Evolutionary conservation across 768 basidiomycete genomes (phyloP).

Genomic region (Mycena haematopus): DNA sequence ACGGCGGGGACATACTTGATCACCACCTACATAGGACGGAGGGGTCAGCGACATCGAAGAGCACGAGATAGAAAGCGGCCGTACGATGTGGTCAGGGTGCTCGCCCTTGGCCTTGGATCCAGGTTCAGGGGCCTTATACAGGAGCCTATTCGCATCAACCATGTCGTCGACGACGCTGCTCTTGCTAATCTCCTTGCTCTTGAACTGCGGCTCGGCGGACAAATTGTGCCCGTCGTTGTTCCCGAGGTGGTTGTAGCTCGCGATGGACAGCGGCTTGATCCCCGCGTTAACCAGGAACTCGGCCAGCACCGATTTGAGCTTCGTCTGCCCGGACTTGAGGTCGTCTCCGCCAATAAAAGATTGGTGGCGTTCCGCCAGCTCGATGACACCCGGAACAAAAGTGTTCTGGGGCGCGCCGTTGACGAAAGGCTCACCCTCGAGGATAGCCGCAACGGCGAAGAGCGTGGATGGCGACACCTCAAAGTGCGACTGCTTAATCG

Average conservation of each 20-base stretch:
- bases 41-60: neutral
- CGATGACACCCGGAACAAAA: conserved; percentile 94
- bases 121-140: conserved; percentile 83
- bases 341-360: conserved; percentile 98
- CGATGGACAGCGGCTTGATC: conserved; percentile 96
- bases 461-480: conserved; percentile 97
- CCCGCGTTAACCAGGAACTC: conserved; percentile 99
- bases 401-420: conserved; percentile 99
- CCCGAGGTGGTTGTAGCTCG: conserved; percentile 98
- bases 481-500: conserved; percentile 84
- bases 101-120: conserved; percentile 82
- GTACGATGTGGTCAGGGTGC: conserved; percentile 90
- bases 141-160: conserved; percentile 88
- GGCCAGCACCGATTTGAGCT: conserved; percentile 95
- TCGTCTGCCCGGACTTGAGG: conserved; percentile 97
- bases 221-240: conserved; percentile 98
- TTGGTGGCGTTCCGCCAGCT: conserved; percentile 85
- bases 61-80: neutral
- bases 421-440: conserved; percentile 94
- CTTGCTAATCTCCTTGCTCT: conserved; percentile 98
- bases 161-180: conserved; percentile 97
- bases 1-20: conserved; percentile 98
- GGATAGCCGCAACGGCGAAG: conserved; percentile 94
- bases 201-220: conserved; percentile 91
- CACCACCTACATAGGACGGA: conserved; percentile 52